phyloP scores from a whole-genome alignment of 1,284 basidiomycete genomes.

The Puccinia coronata region DNA sequence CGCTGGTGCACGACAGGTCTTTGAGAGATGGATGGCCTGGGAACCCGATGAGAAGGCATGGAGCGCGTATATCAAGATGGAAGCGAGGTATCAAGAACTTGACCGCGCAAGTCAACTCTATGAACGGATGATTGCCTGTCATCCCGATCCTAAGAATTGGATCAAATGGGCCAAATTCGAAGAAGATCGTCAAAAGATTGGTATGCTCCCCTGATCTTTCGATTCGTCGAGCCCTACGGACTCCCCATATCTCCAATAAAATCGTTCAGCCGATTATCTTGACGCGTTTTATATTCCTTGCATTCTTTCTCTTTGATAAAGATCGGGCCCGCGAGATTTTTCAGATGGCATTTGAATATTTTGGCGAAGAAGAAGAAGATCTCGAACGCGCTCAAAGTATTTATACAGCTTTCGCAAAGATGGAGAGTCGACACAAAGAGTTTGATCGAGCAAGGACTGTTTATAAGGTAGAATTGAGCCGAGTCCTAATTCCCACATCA shows the following conservation, averaged over 20 bases:
- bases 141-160: slow-evolving; percentile 94
- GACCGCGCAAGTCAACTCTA: slow-evolving; percentile 91
- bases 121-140: slow-evolving; percentile 88
- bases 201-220: slow-evolving; percentile 47
- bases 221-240: not conserved
- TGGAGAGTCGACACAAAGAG: slow-evolving; percentile 95
- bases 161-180: slow-evolving; percentile 96
- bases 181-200: slow-evolving; percentile 77
- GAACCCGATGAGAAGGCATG: slow-evolving; percentile 99
- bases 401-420: slow-evolving; percentile 93
- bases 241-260: not conserved
- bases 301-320: slow-evolving; percentile 49
- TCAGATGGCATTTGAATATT: slow-evolving; percentile 93
- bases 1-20: slow-evolving; percentile 90
- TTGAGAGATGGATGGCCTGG: slow-evolving; percentile 99
- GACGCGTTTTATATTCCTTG: not conserved
- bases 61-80: slow-evolving; percentile 97
- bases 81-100: slow-evolving; percentile 85
- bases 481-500: not conserved
- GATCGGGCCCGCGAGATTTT: slow-evolving; percentile 96
- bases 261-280: not conserved
- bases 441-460: slow-evolving; percentile 94
- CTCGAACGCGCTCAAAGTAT: slow-evolving; percentile 96
- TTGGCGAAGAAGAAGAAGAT: slow-evolving; percentile 94
- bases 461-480: slow-evolving; percentile 71